Evolutionary conservation across 371 early-diverging fungal species (phyloP), one percentile per base, ranked within the genome.

Genomic region (Lichtheimia ornata): DNA sequence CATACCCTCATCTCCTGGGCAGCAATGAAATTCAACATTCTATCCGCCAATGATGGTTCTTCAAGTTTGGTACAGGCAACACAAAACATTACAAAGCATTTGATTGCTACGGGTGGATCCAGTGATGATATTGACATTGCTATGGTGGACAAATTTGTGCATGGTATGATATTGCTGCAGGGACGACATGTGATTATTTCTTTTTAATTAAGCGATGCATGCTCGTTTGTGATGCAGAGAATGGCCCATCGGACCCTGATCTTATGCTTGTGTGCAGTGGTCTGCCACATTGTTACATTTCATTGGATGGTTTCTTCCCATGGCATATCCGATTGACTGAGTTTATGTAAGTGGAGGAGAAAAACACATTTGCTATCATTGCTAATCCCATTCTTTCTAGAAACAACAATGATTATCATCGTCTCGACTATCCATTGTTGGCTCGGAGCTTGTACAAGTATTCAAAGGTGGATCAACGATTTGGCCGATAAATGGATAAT

Each of bases 281-380:
- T 4, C 70, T 79, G 35, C 73, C 85, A 67, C 84, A 85, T 65
- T 62, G 72, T 58, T 76, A 76, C 54, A 56, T 81, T 54, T 73
- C 72, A 49, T 67, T 87, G 65, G 79, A 82, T 58, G 85, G 85
- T 7, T 87, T 78, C 62, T 77, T 82, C 30, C 88, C 88, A n/a
- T 87, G 88, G 88, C 84, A 84, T 56, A 73, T 84, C 40, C 75
- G 79, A 44, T 65, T 81, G 40, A 85, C 88, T 27, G 88, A 87
- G 63, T 78, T 87, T 45, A 68, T 76, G 85, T 83, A 79, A 67
- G 80, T 64, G 25, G 56, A 17, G 40, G 24, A 11, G 6, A 56
- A 44, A 20, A 5, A 17, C 24, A 45, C n/a, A 35, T 11, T 20
- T 22, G 47, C 6, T 55, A 20, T n/a, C 17, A 15, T 41, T 35